Percentiles rank a stretch among this genome's conserved stretches.
Conservation (phyloP, 148 eudicot species). For the Spergularia marina region DNA sequence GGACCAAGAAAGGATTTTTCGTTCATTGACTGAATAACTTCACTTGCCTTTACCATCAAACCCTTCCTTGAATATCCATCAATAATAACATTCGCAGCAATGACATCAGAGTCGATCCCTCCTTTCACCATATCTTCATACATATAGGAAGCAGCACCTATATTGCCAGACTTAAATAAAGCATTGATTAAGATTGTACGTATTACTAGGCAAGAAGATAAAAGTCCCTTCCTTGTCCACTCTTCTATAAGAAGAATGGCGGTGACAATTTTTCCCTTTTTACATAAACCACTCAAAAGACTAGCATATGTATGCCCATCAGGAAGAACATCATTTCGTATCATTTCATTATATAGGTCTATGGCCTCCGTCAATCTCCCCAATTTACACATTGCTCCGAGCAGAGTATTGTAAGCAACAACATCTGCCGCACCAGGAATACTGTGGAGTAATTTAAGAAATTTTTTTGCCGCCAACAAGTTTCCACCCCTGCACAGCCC, state of each 20-base stretch:
- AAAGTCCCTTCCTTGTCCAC: slow-evolving; percentile 33
- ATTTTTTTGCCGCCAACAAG: slow-evolving; percentile 48
- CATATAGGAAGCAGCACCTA: slow-evolving; percentile 47
- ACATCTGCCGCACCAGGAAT: slow-evolving; percentile 51
- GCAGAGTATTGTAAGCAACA: slow-evolving; percentile 56
- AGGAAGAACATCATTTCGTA: slow-evolving; percentile 48
- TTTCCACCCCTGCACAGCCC: slow-evolving; percentile 62
- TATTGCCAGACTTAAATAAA: slow-evolving; percentile 53
- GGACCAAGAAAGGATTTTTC: slow-evolving; percentile 44
- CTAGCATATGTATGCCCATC: slow-evolving; percentile 54
- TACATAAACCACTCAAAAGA: slow-evolving; percentile 67
- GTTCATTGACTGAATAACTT: slow-evolving; percentile 41
- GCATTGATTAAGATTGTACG: slow-evolving; percentile 61
- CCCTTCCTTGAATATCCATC: slow-evolving; percentile 77
- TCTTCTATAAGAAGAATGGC: slow-evolving; percentile 55
- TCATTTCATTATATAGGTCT: slow-evolving; percentile 58
- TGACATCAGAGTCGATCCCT: slow-evolving; percentile 44
- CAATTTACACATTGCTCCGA: slow-evolving; percentile 51
- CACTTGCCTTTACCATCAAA: slow-evolving; percentile 38
- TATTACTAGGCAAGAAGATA: slow-evolving; percentile 44
- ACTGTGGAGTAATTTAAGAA: slow-evolving; percentile 44
- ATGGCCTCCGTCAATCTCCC: slow-evolving; percentile 55
- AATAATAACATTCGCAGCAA: slow-evolving; percentile 59
- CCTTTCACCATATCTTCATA: slow-evolving; percentile 53
- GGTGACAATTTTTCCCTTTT: slow-evolving; percentile 48